phyloP scores from a whole-genome alignment of 2,329 filamentous ascomycete species.

The Alternaria ventricosa region DNA sequence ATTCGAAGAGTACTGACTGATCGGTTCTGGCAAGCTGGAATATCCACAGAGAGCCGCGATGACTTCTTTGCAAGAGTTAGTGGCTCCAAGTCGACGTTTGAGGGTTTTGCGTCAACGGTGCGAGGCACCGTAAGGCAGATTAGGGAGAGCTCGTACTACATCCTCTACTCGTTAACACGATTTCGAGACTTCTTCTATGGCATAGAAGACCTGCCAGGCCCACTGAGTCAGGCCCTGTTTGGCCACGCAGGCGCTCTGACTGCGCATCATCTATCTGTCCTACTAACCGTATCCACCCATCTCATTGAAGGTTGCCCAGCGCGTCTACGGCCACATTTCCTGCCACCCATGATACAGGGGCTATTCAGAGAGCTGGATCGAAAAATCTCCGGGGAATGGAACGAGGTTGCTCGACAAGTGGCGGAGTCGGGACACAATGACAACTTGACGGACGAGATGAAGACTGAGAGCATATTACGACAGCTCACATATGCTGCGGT shows the following conservation, averaged over 20 bases:
- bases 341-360: constrained; percentile 81
- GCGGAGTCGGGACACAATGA: constrained; percentile 75
- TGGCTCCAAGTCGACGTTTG: constrained; percentile 85
- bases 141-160: constrained; percentile 90
- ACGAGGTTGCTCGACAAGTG: constrained; percentile 65
- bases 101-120: constrained; percentile 93
- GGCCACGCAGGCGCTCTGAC: constrained; percentile 82
- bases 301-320: constrained; percentile 92
- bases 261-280: constrained; percentile 90
- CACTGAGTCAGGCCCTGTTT: constrained; percentile 84
- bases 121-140: constrained; percentile 88
- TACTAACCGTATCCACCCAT: constrained; percentile 86
- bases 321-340: constrained; percentile 75
- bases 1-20: constrained; percentile 88
- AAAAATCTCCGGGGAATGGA: constrained; percentile 90
- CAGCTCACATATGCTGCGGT: constrained; percentile 93
- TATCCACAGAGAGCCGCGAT: constrained; percentile 92
- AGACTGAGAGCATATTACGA: constrained; percentile 91
- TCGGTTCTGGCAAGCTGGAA: constrained; percentile 97
- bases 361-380: constrained; percentile 86
- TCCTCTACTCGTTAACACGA: constrained; percentile 90
- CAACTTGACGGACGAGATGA: constrained; percentile 90
- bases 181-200: constrained; percentile 90
- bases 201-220: constrained; percentile 80
- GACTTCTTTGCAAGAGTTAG: constrained; percentile 94